These are phyloP conservation scores for Xylaria sp. DNA, from an alignment of 2,329 filamentous ascomycete species.

Conservation along the genomic window DNA sequence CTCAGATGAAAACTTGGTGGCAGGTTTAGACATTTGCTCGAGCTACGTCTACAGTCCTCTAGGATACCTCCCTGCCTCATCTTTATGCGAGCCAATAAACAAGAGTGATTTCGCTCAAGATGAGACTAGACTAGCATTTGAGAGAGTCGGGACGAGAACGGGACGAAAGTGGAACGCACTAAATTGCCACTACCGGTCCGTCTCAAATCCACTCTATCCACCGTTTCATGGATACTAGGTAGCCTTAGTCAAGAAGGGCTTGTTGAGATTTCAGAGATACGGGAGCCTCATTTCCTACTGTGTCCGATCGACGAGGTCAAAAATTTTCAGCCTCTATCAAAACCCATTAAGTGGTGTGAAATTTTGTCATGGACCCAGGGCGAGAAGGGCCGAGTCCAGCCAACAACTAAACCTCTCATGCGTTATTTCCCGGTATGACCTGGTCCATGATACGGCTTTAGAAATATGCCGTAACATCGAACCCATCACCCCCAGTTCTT, in stretches of 20 bases:
- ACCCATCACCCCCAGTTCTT: neutral
- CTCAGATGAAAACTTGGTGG: neutral
- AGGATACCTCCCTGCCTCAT: neutral
- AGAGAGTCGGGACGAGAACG: neutral
- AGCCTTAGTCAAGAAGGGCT: neutral
- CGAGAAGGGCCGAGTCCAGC: slow-evolving; percentile 13
- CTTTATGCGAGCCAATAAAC: neutral
- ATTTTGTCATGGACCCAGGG: neutral
- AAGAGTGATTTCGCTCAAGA: neutral
- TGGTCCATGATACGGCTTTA: neutral
- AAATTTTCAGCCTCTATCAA: slow-evolving; percentile 15
- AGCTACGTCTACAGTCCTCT: neutral
- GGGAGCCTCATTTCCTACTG: neutral
- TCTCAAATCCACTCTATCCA: neutral
- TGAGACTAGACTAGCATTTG: neutral
- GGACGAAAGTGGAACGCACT: slow-evolving; percentile 5
- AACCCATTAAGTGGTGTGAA: neutral
- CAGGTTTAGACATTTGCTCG: neutral
- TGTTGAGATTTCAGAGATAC: neutral
- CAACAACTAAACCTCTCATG: neutral
- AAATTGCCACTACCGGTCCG: neutral
- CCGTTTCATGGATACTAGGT: neutral
- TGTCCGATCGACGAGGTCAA: neutral
- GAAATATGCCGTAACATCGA: neutral
- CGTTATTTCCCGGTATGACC: neutral